These are phyloP conservation scores for Metarhizium sp. DNA, from an alignment of 2,329 filamentous ascomycete genomes.

Conservation along the genomic window DNA sequence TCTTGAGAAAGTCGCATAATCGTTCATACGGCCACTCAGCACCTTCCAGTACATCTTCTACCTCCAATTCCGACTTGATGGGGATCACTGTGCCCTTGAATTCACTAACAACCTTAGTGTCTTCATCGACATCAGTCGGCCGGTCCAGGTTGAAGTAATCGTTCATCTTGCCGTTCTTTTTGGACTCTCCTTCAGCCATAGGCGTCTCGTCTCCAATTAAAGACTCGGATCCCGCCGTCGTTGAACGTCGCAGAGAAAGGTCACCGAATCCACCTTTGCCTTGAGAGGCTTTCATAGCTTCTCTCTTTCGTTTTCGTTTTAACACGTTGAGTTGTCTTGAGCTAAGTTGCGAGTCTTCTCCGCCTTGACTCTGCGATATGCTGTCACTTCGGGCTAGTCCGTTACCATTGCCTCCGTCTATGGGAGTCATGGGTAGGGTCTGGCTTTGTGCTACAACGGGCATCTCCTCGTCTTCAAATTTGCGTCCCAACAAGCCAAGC, in stretches of 20 bases:
- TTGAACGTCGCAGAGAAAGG: conserved; percentile 58
- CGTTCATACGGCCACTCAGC: conserved; percentile 90
- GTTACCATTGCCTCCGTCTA: conserved; percentile 29
- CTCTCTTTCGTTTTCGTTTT: conserved; percentile 87
- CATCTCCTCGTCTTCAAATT: conserved; percentile 75
- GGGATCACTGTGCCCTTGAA: conserved; percentile 79
- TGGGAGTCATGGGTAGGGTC: conserved; percentile 33
- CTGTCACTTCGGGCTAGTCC: conserved; percentile 25
- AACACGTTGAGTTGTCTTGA: conserved; percentile 90
- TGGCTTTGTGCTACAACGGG: conserved; percentile 39
- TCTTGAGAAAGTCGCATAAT: conserved; percentile 84
- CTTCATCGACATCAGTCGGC: conserved; percentile 69
- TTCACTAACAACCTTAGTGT: conserved; percentile 85
- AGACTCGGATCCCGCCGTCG: conserved; percentile 51
- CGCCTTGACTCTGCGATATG: conserved; percentile 27
- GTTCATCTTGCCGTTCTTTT: conserved; percentile 53
- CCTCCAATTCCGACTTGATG: conserved; percentile 79
- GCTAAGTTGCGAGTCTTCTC: conserved; percentile 68
- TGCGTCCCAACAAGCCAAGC: conserved; percentile 76
- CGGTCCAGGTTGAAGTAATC: conserved; percentile 92
- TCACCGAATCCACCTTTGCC: conserved; percentile 88
- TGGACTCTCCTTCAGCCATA: conserved; percentile 38
- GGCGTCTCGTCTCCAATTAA: conserved; percentile 52
- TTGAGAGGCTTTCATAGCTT: conserved; percentile 74
- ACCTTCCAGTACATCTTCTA: conserved; percentile 67